Percentiles rank a stretch among this genome's conserved stretches.
Conservation (phyloP, 148 eudicot species). For the Mesembryanthemum crystallinum region DNA sequence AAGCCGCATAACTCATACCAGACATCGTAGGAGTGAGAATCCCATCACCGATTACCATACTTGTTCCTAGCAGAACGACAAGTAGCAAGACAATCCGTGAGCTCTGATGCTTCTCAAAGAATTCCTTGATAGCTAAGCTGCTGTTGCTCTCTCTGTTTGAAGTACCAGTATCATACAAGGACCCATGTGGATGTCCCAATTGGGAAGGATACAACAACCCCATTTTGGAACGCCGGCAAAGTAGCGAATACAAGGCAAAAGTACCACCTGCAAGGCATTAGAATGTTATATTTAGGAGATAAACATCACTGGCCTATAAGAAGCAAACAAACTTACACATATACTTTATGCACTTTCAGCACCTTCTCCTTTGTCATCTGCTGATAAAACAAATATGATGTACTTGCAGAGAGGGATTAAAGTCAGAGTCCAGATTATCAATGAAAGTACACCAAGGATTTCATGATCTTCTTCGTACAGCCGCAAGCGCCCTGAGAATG, state of each 20-base stretch:
- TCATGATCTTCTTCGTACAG: slow-evolving; percentile 38
- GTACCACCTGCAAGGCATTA: slow-evolving; percentile 42
- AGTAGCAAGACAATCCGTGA: slow-evolving; percentile 41
- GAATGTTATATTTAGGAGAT: not conserved
- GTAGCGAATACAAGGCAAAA: slow-evolving; percentile 48
- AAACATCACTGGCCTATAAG: not conserved
- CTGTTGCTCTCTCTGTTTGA: slow-evolving; percentile 25
- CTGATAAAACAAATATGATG: slow-evolving; percentile 40
- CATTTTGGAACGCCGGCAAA: slow-evolving; percentile 38
- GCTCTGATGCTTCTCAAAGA: slow-evolving; percentile 33
- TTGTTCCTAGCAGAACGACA: slow-evolving; percentile 44
- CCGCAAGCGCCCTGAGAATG: slow-evolving; percentile 36
- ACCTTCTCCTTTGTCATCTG: slow-evolving; percentile 58
- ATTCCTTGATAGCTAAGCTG: slow-evolving; percentile 33
- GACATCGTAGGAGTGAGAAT: slow-evolving; percentile 56
- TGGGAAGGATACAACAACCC: slow-evolving; percentile 31
- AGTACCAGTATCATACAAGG: slow-evolving; percentile 12
- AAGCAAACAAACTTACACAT: slow-evolving; percentile 16
- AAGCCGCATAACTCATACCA: slow-evolving; percentile 29
- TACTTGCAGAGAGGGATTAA: slow-evolving; percentile 47
- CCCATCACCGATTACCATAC: slow-evolving; percentile 58
- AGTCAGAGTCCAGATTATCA: slow-evolving; percentile 52
- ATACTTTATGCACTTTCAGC: slow-evolving; percentile 11
- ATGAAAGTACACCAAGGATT: slow-evolving; percentile 48
- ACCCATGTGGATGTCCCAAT: slow-evolving; percentile 14